phyloP scores from a whole-genome alignment of 192 early-diverging fungal genomes.

The Mortierella hygrophila region DNA sequence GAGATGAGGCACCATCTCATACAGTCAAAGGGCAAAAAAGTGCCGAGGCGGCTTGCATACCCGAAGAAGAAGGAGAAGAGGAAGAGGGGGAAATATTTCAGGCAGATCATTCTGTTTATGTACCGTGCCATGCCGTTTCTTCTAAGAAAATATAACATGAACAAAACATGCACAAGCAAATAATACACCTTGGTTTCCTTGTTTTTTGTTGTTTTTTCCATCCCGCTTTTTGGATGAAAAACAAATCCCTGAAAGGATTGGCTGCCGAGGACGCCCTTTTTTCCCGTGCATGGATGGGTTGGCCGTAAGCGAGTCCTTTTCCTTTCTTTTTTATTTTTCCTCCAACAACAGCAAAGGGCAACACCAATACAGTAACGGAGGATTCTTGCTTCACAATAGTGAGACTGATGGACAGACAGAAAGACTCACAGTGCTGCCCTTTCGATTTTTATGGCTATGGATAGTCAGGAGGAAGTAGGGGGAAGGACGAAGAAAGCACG shows the following conservation, averaged over 20 bases:
- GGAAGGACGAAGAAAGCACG: not conserved
- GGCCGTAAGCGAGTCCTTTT: no score
- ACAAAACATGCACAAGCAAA: not conserved
- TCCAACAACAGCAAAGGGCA: no score
- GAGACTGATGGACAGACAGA: no score
- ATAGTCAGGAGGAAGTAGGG: not conserved
- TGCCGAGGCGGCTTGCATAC: not conserved
- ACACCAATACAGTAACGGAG: no score
- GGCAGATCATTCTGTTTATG: not conserved
- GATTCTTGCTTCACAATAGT: no score
- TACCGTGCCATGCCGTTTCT: not conserved
- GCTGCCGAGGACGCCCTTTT: not conserved
- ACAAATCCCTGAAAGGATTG: not conserved
- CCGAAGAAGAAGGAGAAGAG: not conserved
- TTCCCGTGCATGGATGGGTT: not conserved
- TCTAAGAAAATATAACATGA: not conserved
- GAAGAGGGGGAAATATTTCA: not conserved
- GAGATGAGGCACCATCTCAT: not conserved
- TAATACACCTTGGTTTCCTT: not conserved
- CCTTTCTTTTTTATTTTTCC: no score
- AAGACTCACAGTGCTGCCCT: no score
- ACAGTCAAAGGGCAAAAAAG: not conserved
- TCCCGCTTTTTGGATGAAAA: constrained; percentile 5
- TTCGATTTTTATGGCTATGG: no score
- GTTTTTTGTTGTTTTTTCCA: not conserved